Base-by-base conservation (phyloP, 1,284 basidiomycete genomes). In the Austropuccinia psidii region DNA sequence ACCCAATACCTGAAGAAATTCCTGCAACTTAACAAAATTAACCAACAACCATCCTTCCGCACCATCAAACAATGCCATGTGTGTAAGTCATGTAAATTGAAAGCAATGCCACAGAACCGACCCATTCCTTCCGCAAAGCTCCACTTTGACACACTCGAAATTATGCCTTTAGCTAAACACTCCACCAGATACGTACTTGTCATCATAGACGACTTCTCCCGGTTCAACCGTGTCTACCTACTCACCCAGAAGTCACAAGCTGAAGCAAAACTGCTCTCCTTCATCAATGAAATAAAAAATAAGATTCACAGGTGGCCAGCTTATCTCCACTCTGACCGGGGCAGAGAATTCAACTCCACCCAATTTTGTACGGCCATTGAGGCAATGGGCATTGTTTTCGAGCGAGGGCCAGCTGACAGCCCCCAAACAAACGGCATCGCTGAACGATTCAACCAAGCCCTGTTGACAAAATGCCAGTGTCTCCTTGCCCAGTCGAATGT, bases 361-460 rank as follows among this genome's bases (percentile, higher is more conserved):
- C 17, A 15, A 29, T 66, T 11, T 21, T 58, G 9, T 8, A 7
- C 6, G 15, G 11, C 31, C 24, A 29, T 9, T n/a, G 17, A 43
- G n/a, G 27, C 4, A 9, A 11, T 47, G 11, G 45, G 47, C 5
- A 54, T 67, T n/a, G 45, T 11, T 19, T 6, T 55, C 29, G 50
- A 68, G 27, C n/a, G 15, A 24, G 49, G 49, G 21, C 65, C 65
- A 37, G 47, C 65, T 5, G 41, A 68, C 11, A 37, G n/a, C 24
- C 65, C 65, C 21, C 43, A 49, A 29, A 35, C 49, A 1, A 68
- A 54, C 37, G 43, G 43, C 6, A 13, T 66, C 2, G 64, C 64
- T 7, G 64, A 52, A 66, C 27, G 45, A 11, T 66, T 66, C n/a
- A 68, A 68, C 43, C 49, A 37, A 55, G 39, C 49, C 4, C 35